Percentiles rank a stretch among this genome's conserved stretches.
phyloP scores from a whole-genome alignment of 2,329 filamentous ascomycete species.

The Trichoderma harzianum region DNA sequence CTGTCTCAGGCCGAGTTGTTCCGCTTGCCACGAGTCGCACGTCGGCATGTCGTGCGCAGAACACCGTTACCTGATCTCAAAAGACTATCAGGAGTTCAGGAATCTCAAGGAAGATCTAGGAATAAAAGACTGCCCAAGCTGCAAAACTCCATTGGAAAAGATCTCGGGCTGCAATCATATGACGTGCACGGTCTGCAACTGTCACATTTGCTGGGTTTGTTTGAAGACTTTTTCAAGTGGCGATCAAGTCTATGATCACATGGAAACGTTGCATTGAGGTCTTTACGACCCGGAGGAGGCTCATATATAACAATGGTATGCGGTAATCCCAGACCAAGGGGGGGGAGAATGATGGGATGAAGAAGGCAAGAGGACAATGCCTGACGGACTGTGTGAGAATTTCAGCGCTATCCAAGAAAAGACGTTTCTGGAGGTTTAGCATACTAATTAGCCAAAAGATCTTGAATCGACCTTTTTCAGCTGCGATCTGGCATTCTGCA shows the following conservation, averaged over 20 bases:
- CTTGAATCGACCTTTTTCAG: neutral
- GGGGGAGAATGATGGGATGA: neutral
- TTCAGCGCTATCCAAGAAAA: neutral
- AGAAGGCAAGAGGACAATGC: neutral
- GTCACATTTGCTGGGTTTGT: conserved; percentile 50
- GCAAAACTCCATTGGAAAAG: conserved; percentile 42
- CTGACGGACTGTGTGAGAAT: neutral
- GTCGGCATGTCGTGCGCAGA: conserved; percentile 34
- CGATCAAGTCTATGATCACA: neutral
- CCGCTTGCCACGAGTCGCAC: conserved; percentile 35
- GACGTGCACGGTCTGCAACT: conserved; percentile 37
- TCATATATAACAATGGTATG: neutral
- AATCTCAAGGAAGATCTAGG: conserved; percentile 34
- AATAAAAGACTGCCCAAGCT: conserved; percentile 41
- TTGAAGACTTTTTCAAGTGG: conserved; percentile 22
- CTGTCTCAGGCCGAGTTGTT: conserved; percentile 37
- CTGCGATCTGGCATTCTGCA: neutral
- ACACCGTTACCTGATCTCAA: conserved; percentile 27
- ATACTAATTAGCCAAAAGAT: neutral
- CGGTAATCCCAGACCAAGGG: neutral
- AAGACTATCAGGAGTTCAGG: conserved; percentile 27
- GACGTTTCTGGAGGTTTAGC: neutral
- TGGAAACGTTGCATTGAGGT: neutral
- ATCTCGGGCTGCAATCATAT: conserved; percentile 46
- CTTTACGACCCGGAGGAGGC: neutral